Evolutionary conservation across 768 basidiomycete genomes (phyloP), one percentile per base, ranked within the genome.

Genomic region (Panellus pusillus): DNA sequence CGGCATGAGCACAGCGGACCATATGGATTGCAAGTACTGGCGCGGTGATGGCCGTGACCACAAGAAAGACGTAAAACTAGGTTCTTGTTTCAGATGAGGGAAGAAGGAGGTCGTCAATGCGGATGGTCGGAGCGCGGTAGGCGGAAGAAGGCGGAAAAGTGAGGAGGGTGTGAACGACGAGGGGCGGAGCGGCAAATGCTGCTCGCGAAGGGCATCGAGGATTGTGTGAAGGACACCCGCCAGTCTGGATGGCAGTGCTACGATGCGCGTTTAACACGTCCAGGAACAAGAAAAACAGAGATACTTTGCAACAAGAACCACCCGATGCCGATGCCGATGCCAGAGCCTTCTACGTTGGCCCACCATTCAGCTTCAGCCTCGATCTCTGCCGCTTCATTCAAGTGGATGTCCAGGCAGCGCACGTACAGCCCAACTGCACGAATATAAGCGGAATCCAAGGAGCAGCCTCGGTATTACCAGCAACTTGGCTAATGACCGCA

Each of bases 311-410:
- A 57, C 24, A 95, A 74, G 68, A 89, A 93, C 64, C 80, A 71
- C 3, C 78, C 77, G 9, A 86, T 76, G 17, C 75, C 77, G 9
- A 86, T 76, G 17, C 75, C 78, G 47, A 70, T 60, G 24, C 74
- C 64, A 3, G 88, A 91, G 29, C 82, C 77, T 57, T 87, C 84
- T 38, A 89, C 67, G 27, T 83, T 79, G 14, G 79, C 77, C 94
- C 94, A 98, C 88, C 89, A 97, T 41, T 89, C 82, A 17, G 89
- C 83, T 62, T 93, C 91, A 7, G 76, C 69, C 61, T 94, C 92
- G 12, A 85, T 81, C 31, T 82, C 68, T 9, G 81, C 74, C 1
- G 93, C 90, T 63, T 91, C 83, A 9, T 73, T 64, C 54, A 96
- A 68, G 52, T 84, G 82, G 18, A 73, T 63, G 57, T 91, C 81